Evolutionary conservation across 306 rosid species (phyloP).

Genomic region (Trichosanthes cucumerina): DNA sequence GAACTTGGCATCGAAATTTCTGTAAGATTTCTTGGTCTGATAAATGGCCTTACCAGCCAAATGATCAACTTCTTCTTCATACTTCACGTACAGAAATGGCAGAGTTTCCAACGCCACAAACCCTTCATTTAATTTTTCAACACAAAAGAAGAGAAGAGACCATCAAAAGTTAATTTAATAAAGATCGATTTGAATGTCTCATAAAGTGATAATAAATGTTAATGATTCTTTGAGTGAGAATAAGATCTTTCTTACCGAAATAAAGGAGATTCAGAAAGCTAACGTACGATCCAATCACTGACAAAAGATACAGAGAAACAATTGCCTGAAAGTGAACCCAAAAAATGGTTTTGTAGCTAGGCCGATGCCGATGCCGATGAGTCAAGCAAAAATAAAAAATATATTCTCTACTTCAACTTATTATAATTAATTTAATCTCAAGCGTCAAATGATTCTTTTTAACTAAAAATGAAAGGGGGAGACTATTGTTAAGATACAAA

Average conservation of each 20-base stretch:
- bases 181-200: no score
- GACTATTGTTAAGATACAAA: no score
- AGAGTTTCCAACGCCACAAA: slow-evolving; percentile 38
- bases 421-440: no score
- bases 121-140: slow-evolving; percentile 31
- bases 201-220: neutral
- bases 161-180: neutral
- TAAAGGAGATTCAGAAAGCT: slow-evolving; percentile 58
- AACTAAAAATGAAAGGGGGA: no score
- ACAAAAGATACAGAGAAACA: slow-evolving; percentile 39
- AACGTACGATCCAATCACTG: slow-evolving; percentile 60
- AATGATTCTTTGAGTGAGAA: neutral
- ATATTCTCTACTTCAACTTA: neutral
- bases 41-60: slow-evolving; percentile 22
- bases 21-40: slow-evolving; percentile 35
- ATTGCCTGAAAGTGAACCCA: slow-evolving; percentile 37
- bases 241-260: slow-evolving; percentile 37
- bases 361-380: no score
- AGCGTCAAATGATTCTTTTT: no score
- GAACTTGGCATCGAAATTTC: slow-evolving; percentile 34
- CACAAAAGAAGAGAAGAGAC: slow-evolving; percentile 1
- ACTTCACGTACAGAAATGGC: slow-evolving; percentile 56
- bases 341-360: neutral
- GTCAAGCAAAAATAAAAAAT: no score
- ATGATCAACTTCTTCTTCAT: slow-evolving; percentile 45